Evolutionary conservation across 345 rosid species (phyloP).

Genomic region (Xanthoceras sorbifolium): DNA sequence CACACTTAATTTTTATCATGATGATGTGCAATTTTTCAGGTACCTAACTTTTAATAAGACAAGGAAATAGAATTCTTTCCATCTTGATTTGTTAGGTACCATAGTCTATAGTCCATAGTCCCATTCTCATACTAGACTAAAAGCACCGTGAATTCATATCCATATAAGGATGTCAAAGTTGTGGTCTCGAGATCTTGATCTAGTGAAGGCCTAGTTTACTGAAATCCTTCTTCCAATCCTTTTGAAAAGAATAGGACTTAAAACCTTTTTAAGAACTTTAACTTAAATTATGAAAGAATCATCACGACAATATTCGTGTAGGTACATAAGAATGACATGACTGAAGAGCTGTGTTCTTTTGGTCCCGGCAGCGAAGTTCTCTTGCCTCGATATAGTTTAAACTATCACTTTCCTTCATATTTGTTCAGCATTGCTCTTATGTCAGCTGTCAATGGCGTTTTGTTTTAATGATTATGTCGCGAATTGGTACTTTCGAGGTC

Average conservation of each 20-base stretch:
- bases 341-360: background rate
- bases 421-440: background rate
- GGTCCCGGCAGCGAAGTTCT: background rate
- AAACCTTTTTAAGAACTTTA: background rate
- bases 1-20: background rate
- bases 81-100: background rate
- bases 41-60: background rate
- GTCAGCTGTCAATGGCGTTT: background rate
- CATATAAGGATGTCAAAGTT: background rate
- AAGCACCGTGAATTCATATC: background rate
- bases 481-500: conserved; percentile 2
- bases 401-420: background rate
- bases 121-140: background rate
- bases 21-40: background rate
- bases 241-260: background rate
- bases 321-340: background rate
- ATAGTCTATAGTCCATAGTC: background rate
- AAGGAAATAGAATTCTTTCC: background rate
- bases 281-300: background rate
- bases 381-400: too few species aligned
- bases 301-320: background rate
- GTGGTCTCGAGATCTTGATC: background rate
- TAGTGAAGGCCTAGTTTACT: background rate
- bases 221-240: background rate
- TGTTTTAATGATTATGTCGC: conserved; percentile 1